Evolutionary conservation across 2,329 filamentous ascomycete species (phyloP).

Genomic region (Penicillium sp.): DNA sequence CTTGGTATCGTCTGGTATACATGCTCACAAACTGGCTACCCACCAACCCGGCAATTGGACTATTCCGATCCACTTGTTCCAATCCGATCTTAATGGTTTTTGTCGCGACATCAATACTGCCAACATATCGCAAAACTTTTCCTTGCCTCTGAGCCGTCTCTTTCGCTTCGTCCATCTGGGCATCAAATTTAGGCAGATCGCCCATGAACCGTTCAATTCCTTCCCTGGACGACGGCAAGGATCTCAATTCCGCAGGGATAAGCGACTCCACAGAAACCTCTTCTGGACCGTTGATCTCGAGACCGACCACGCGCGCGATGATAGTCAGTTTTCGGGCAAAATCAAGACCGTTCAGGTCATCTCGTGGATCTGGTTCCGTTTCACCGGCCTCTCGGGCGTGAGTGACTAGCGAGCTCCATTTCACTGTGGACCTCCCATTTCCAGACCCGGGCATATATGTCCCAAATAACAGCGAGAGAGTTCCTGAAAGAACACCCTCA

Average conservation of each 20-base stretch:
- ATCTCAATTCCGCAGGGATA: constrained; percentile 84
- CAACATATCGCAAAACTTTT: constrained; percentile 92
- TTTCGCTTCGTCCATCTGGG: constrained; percentile 85
- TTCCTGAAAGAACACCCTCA: constrained; percentile 96
- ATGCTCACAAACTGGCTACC: constrained; percentile 99
- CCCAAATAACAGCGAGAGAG: constrained; percentile 98
- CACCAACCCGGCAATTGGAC: constrained; percentile 91
- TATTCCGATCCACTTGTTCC: constrained; percentile 82
- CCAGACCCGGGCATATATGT: constrained; percentile 83
- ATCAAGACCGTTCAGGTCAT: constrained; percentile 85
- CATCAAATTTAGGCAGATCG: constrained; percentile 78
- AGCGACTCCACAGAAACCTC: constrained; percentile 92
- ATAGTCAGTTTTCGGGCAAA: constrained; percentile 96
- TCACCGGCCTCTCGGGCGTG: constrained; percentile 92
- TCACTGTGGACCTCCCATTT: constrained; percentile 62
- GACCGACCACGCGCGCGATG: constrained; percentile 79
- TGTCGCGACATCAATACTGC: constrained; percentile 80
- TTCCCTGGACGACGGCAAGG: constrained; percentile 58
- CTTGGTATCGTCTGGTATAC: constrained; percentile 92
- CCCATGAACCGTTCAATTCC: constrained; percentile 81
- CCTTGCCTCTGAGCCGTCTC: constrained; percentile 78
- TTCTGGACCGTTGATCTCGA: constrained; percentile 80
- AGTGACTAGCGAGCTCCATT: constrained; percentile 88
- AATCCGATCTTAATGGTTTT: constrained; percentile 88
- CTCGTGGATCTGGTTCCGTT: constrained; percentile 84